Evolutionary conservation across 768 basidiomycete species (phyloP), one percentile per base, ranked within the genome.

Genomic region (Mycena filopes): DNA sequence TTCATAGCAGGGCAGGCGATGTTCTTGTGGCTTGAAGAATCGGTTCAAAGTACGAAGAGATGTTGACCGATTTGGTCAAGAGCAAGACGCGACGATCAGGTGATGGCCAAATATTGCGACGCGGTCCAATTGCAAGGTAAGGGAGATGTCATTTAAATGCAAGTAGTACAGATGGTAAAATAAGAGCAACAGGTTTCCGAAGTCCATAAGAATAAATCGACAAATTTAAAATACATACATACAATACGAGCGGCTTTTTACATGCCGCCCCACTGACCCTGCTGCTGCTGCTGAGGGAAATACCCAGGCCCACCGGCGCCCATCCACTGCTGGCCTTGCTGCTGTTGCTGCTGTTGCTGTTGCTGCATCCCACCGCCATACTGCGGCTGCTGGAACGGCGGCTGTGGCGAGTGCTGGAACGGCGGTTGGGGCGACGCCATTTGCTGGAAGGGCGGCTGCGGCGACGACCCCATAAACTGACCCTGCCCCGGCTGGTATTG

Each of bases 211-310:
- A 31, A 36, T 31, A 36, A 53, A 48, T 46, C 40, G 20, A 31
- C 29, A 43, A 26, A 6, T 33, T 25, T 21, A 38, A 42, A 46
- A 16, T n/a, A 62, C 15, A 26, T 3, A 11, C 31, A 29, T 38
- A 43, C 31, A 6, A 16, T n/a, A n/a, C n/a, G n/a, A n/a, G n/a
- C n/a, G n/a, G n/a, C n/a, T n/a, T n/a, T n/a, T 56, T 73, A 82
- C 76, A 82, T 76, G 25, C 77, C 71, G 31, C 82, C 80, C 81
- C 82, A 82, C 65, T 79, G 80, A 36, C 73, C 72, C 61, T 72
- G 43, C 72, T 59, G 61, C 68, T 69, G 68, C 60, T 66, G 68
- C 53, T 65, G 68, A 2, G 60, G 64, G 7, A 54, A 40, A 45
- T 69, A 69, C 13, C 60, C 68, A 60, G 33, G 25, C 15, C 51